Evolutionary conservation across 1,139 yeast species (phyloP), one percentile per base, ranked within the genome.

Genomic region (Debaryomyces sp.): DNA sequence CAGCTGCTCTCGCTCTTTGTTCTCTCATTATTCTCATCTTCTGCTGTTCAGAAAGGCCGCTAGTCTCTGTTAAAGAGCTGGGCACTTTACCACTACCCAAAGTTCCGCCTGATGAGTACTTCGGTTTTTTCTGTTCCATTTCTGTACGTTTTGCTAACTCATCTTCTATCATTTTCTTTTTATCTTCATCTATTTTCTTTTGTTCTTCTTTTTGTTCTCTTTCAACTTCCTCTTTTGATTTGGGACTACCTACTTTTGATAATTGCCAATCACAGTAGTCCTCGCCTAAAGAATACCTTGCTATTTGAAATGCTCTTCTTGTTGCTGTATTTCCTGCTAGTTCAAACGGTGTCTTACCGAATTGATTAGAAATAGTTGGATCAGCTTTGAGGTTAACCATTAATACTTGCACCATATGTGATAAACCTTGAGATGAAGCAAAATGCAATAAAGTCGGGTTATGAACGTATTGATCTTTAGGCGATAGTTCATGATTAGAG

Each of bases 1-100:
- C 98, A 0, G 97, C 97, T 0, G 99, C 99, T 52, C 98, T 77
- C 0, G 98, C 98, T 47, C 99, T 74, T 62, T 94, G 92, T 60
- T 94, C 99, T 53, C 99, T 80, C 87, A 92, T 91, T 29, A 94
- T 68, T 60, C 85, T 80, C 78, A 78, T 77, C 60, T 82, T 79
- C 55, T 92, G 97, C 36, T 85, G 89, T 1, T 86, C 92, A 27
- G 64, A 67, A 41, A 75, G 63, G 48, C 79, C 70, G 59, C 68
- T 60, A 49, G 73, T 56, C 46, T 71, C 68, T 40, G 58, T 54
- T 47, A 51, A 22, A 38, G 56, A 54, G 50, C 54, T 55, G 8
- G 53, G 21, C 9, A 41, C 3, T 15, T 30, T 41, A 30, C 18
- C 51, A 1, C 70, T 68, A 13, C 70, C 70, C 1, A 68, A 46